phyloP scores from a whole-genome alignment of 164 flowering plant species.

The Chloranthus sessilifolius region DNA sequence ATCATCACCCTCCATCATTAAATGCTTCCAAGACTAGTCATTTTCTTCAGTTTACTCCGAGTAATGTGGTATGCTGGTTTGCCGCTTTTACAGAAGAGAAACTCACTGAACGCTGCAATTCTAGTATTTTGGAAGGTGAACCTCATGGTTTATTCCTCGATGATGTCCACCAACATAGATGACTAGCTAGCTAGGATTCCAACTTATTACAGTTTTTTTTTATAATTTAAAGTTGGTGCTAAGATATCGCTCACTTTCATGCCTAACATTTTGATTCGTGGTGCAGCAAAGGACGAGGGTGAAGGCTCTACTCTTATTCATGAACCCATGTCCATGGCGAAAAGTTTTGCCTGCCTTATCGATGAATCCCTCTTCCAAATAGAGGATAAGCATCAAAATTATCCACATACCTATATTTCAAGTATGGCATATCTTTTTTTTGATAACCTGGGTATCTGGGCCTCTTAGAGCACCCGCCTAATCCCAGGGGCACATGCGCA shows the following conservation, averaged over 20 bases:
- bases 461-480: too few relatives aligned
- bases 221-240: neutral
- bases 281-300: slow-evolving; percentile 14
- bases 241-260: neutral
- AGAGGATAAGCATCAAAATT: slow-evolving; percentile 27
- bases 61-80: slow-evolving; percentile 6
- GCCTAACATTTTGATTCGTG: neutral
- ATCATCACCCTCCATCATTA: too few relatives aligned
- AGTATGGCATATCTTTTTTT: too few relatives aligned
- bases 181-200: neutral
- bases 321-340: slow-evolving; percentile 34
- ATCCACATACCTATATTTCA: too few relatives aligned
- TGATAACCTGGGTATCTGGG: too few relatives aligned
- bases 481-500: too few relatives aligned
- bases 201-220: neutral
- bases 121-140: neutral
- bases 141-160: neutral
- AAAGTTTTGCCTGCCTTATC: slow-evolving; percentile 59
- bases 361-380: slow-evolving; percentile 42
- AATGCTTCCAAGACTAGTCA: too few relatives aligned
- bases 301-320: slow-evolving; percentile 6
- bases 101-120: neutral
- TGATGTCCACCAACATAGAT: neutral
- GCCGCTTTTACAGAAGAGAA: neutral
- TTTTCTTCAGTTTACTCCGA: too few relatives aligned